phyloP scores from a whole-genome alignment of 768 basidiomycete genomes.

The Panaeolus cyanescens region DNA sequence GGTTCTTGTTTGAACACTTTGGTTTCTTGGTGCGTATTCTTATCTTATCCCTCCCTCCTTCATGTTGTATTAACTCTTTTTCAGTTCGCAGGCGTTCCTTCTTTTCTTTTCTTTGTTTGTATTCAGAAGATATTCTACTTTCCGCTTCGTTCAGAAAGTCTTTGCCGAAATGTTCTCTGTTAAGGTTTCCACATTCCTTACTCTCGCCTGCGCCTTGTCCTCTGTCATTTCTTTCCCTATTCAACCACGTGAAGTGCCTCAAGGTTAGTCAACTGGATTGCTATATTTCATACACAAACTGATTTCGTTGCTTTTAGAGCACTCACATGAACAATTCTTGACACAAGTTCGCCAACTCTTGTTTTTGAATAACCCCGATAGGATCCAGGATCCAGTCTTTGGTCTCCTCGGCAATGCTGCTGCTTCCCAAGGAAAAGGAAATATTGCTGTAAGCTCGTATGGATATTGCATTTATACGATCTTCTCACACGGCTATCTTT shows the following conservation, averaged over 20 bases:
- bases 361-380: conserved; percentile 56
- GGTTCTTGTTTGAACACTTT: conserved; percentile 45
- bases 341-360: conserved; percentile 50
- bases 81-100: conserved; percentile 32
- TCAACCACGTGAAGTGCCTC: conserved; percentile 58
- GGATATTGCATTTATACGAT: not conserved
- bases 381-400: conserved; percentile 63
- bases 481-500: not conserved
- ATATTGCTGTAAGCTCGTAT: conserved; percentile 44
- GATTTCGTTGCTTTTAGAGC: conserved; percentile 40
- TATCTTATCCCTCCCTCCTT: not conserved
- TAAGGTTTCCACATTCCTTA: conserved; percentile 21
- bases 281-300: not conserved
- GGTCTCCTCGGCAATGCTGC: conserved; percentile 67
- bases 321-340: conserved; percentile 64
- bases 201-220: conserved; percentile 34
- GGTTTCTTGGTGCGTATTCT: conserved; percentile 26
- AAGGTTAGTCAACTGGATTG: conserved; percentile 41
- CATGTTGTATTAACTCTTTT: not conserved
- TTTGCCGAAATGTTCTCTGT: conserved; percentile 22
- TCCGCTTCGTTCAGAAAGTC: conserved; percentile 12
- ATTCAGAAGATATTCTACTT: conserved; percentile 16
- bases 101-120: conserved; percentile 15
- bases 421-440: conserved; percentile 54
- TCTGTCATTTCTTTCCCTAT: conserved; percentile 41